phyloP scores from a whole-genome alignment of 805 yeast species.

The Pichia phayaonensis region DNA sequence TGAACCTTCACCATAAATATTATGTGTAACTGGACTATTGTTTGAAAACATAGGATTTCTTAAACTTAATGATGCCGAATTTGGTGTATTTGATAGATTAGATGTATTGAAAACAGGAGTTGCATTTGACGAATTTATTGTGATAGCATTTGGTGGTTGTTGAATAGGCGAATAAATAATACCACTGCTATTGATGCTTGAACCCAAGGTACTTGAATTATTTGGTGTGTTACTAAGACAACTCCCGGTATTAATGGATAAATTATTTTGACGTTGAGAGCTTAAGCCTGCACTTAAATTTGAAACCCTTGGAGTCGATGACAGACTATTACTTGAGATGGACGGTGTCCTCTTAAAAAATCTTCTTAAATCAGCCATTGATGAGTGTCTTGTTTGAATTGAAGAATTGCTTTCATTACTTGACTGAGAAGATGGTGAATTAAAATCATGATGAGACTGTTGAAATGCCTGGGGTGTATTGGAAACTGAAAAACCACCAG shows the following conservation, averaged over 20 bases:
- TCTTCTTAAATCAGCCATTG: constrained; percentile 71
- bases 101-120: constrained; percentile 46
- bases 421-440: constrained; percentile 27
- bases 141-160: constrained; percentile 1
- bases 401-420: constrained; percentile 24
- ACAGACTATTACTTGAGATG: constrained; percentile 9
- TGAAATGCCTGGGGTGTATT: constrained; percentile 5
- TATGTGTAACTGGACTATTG: constrained; percentile 27
- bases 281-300: constrained; percentile 30
- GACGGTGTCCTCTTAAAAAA: constrained; percentile 49
- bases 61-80: constrained; percentile 3
- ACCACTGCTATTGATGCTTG: background rate
- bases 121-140: constrained; percentile 6
- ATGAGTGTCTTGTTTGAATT: constrained; percentile 52
- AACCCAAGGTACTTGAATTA: background rate
- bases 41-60: constrained; percentile 23
- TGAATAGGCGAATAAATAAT: constrained; percentile 6
- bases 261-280: constrained; percentile 21
- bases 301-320: constrained; percentile 25
- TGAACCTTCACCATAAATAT: constrained; percentile 20
- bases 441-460: constrained; percentile 8
- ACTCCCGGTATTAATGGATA: background rate
- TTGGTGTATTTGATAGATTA: constrained; percentile 14
- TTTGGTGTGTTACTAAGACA: background rate
- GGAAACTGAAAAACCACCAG: background rate